Percentiles rank a stretch among this genome's conserved stretches.
These are phyloP conservation scores for Volvox africanus DNA, from an alignment of 139 green algal genomes.

Conservation along the genomic window DNA sequence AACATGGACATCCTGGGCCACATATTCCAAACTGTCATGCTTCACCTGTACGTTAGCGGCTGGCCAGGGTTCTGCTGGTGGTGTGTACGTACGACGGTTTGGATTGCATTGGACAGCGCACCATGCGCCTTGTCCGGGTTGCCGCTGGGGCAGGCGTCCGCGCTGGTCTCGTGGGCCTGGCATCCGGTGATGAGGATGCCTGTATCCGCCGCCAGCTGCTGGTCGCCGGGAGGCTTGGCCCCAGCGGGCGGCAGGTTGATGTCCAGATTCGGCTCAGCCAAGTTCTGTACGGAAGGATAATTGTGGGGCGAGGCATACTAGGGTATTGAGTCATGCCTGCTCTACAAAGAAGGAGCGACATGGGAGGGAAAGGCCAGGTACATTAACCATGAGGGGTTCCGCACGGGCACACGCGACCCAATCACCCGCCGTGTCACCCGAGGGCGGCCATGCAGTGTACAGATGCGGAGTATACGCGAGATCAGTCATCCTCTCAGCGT, in stretches of 20 bases:
- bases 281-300: not conserved
- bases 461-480: too few species aligned
- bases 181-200: constrained; percentile 78
- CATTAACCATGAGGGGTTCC: too few species aligned
- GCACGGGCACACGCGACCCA: too few species aligned
- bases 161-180: constrained; percentile 73
- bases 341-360: too few species aligned
- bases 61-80: constrained; percentile 52
- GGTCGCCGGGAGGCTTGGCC: constrained; percentile 37
- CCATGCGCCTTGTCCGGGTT: constrained; percentile 70
- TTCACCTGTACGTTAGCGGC: constrained; percentile 62
- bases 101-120: constrained; percentile 74
- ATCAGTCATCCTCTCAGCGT: too few species aligned
- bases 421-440: too few species aligned
- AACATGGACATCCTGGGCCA: too few species aligned
- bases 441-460: too few species aligned
- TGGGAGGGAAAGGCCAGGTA: too few species aligned
- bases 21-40: too few species aligned
- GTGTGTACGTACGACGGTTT: constrained; percentile 61
- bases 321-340: too few species aligned
- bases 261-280: constrained; percentile 33
- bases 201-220: constrained; percentile 41
- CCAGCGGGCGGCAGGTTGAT: constrained; percentile 46
- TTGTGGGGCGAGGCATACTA: too few species aligned
- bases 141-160: constrained; percentile 74